Evolutionary conservation across 805 yeast species (phyloP).

Genomic region (Zygosaccharomyces lentus): DNA sequence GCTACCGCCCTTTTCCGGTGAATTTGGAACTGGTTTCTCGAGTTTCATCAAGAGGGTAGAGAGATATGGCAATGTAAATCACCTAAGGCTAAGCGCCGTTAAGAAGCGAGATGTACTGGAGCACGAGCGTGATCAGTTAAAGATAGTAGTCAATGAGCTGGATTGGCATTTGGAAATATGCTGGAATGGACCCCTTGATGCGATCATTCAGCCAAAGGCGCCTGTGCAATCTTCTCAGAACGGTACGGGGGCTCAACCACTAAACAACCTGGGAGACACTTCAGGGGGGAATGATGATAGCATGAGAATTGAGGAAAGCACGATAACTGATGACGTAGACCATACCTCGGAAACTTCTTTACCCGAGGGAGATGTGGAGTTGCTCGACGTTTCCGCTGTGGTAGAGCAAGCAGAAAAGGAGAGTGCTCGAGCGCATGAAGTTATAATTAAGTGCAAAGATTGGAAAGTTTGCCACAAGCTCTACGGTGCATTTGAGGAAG

Average conservation of each 20-base stretch:
- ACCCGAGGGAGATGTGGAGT: constrained; percentile 8
- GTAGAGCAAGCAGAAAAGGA: constrained; percentile 25
- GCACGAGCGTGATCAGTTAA: constrained; percentile 15
- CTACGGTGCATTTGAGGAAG: constrained; percentile 56
- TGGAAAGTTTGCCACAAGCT: constrained; percentile 65
- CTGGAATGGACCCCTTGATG: constrained; percentile 35
- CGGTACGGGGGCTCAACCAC: neutral
- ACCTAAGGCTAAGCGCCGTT: constrained; percentile 45
- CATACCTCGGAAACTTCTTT: neutral
- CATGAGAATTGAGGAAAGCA: constrained; percentile 27
- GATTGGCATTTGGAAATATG: constrained; percentile 34
- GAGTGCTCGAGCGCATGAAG: constrained; percentile 32
- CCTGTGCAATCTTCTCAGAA: constrained; percentile 3
- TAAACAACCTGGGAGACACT: neutral
- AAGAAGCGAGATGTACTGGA: constrained; percentile 13
- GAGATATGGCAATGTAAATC: constrained; percentile 53
- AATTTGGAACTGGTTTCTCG: constrained; percentile 41
- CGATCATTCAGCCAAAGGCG: constrained; percentile 16
- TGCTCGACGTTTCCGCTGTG: constrained; percentile 21
- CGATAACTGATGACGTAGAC: constrained; percentile 6
- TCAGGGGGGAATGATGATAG: constrained; percentile 9
- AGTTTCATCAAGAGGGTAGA: constrained; percentile 59
- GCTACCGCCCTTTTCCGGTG: constrained; percentile 33
- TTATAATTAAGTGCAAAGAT: constrained; percentile 53
- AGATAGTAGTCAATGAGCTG: constrained; percentile 29